phyloP scores from a whole-genome alignment of 1,284 basidiomycete genomes.

The Ceratobasidium sp. region DNA sequence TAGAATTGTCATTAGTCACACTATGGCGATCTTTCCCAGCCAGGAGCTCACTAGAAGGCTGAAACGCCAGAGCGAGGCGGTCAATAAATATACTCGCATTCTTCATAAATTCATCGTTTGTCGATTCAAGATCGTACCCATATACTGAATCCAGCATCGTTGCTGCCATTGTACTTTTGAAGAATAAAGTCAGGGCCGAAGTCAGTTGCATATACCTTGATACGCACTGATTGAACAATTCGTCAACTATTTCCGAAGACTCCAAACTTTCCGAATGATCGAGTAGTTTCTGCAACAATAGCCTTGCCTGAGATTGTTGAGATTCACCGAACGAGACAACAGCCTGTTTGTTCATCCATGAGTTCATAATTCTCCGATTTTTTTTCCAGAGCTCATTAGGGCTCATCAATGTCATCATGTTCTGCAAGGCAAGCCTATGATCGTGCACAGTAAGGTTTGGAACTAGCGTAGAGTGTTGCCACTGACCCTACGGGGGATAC shows the following conservation, averaged over 20 bases:
- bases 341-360: slow-evolving; percentile 7
- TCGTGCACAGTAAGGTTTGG: neutral
- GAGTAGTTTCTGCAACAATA: slow-evolving; percentile 6
- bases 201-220: neutral
- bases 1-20: neutral
- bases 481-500: slow-evolving; percentile 13
- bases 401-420: neutral
- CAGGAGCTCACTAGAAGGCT: neutral
- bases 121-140: slow-evolving; percentile 5
- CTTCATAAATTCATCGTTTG: neutral
- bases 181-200: neutral
- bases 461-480: neutral
- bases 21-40: neutral
- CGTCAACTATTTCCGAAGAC: neutral
- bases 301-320: neutral
- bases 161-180: neutral
- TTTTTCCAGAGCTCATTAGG: slow-evolving; percentile 8
- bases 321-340: neutral
- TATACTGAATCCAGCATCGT: slow-evolving; percentile 6
- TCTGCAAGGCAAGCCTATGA: neutral
- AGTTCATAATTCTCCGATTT: neutral
- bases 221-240: neutral
- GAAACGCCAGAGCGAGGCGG: neutral
- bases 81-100: slow-evolving; percentile 1
- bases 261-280: neutral